phyloP scores from a whole-genome alignment of 116 monocot genomes.

The Cymodocea nodosa region DNA sequence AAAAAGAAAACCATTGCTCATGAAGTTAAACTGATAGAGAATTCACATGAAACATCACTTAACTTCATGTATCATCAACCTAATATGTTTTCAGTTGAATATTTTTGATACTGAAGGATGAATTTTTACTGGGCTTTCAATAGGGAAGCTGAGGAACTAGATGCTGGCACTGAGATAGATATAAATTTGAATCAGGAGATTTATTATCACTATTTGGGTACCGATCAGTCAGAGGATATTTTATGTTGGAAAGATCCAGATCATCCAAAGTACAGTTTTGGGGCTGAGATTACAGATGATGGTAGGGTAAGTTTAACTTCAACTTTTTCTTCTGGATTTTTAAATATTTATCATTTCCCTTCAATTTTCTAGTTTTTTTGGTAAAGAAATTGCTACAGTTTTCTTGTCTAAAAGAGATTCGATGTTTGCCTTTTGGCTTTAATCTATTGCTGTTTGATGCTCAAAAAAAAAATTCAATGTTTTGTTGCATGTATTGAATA shows the following conservation, averaged over 20 bases:
- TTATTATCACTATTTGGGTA: constrained; percentile 69
- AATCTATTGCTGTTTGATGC: no score
- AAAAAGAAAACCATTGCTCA: no score
- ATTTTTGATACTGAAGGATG: no score
- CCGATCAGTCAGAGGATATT: constrained; percentile 86
- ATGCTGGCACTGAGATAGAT: constrained; percentile 67
- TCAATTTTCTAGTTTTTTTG: neutral
- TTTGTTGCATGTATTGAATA: no score
- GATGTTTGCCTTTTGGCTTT: no score
- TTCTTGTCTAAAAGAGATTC: neutral
- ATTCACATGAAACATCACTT: no score
- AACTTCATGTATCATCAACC: no score
- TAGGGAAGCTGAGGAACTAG: constrained; percentile 44
- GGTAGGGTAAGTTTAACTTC: constrained; percentile 42
- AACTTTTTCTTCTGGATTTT: neutral
- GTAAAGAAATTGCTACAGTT: neutral
- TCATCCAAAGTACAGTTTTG: constrained; percentile 44
- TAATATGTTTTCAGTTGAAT: no score
- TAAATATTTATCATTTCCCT: neutral
- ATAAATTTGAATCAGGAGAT: constrained; percentile 64
- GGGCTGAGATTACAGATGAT: constrained; percentile 43
- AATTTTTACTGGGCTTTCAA: neutral
- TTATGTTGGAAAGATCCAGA: constrained; percentile 71
- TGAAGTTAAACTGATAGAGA: no score
- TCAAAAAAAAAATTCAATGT: no score